Evolutionary conservation across 1,284 basidiomycete genomes (phyloP), one percentile per base, ranked within the genome.

Genomic region (Tausonia pullulans): DNA sequence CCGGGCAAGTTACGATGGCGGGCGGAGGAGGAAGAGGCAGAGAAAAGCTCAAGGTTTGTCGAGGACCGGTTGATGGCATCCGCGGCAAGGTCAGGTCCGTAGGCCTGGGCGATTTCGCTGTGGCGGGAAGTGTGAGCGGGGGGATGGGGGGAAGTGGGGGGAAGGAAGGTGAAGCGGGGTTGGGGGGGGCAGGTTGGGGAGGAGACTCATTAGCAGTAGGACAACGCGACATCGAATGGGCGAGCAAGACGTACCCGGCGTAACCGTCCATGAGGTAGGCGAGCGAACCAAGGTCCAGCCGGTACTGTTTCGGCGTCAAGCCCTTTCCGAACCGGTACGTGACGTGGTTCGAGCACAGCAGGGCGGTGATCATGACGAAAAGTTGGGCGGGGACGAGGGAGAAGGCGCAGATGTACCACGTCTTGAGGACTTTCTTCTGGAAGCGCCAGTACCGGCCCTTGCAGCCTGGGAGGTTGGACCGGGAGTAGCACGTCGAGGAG

Each of bases 321-420:
- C 86, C 86, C 76, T 88, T 88, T 27, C 85, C 86, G 73, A 87
- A 87, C 61, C 86, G 78, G 72, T 86, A 87, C 10, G 86, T 87
- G 70, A 88, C 81, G 69, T 87, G 85, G 73, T 87, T 86, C 16
- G 82, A 82, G 74, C 85, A 87, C 51, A 87, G 75, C 58, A 89
- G 73, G 11, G 82, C 80, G 0, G 82, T 77, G 59, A 84, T 69
- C 67, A 88, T 84, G 74, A 86, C 85, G 48, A 80, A 65, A 64
- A 88, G 70, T 70, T 88, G 86, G 52, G 85, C 72, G 14, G 83
- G 82, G 8, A 84, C 83, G 63, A 87, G 74, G n/a, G 81, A 74
- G 71, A 89, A 88, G 4, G 81, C 79, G n/a, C 79, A 72, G 46
- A 77, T 76, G 79, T 85, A 87, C 68, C 86, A 79, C 51, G 75